A percentile compares a stretch with the other conserved stretches of the same genome.
Conservation (phyloP, 192 early-diverging fungal genomes). For the Umbelopsis ramanniana region DNA sequence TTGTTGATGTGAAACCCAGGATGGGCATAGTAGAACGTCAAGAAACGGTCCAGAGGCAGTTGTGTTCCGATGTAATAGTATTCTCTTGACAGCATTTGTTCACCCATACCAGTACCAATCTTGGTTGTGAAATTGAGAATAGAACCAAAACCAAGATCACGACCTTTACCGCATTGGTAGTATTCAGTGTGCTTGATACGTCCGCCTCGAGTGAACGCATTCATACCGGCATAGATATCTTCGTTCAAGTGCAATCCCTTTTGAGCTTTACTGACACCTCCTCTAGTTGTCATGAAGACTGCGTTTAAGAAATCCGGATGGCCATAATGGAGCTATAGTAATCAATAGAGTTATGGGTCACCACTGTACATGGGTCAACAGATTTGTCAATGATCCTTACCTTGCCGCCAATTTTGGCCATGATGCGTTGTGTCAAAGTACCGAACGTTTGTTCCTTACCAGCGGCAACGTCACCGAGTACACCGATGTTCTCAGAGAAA, state of each 20-base stretch:
- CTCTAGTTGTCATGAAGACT: constrained; percentile 86
- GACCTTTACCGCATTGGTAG: constrained; percentile 90
- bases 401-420: constrained; percentile 82
- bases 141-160: constrained; percentile 87
- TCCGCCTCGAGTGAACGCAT: constrained; percentile 82
- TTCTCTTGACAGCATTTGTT: constrained; percentile 93
- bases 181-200: constrained; percentile 91
- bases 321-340: constrained; percentile 71
- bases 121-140: constrained; percentile 91
- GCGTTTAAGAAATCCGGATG: constrained; percentile 92
- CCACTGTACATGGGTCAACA: no score
- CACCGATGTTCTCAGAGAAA: constrained; percentile 83
- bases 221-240: constrained; percentile 94
- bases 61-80: constrained; percentile 89
- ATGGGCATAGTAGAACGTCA: constrained; percentile 90
- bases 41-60: constrained; percentile 81
- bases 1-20: constrained; percentile 92
- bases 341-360: neutral
- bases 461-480: constrained; percentile 87
- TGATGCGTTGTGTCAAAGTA: constrained; percentile 83
- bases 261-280: constrained; percentile 87
- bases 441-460: constrained; percentile 90
- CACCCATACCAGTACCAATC: constrained; percentile 91
- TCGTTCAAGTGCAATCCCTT: constrained; percentile 91
- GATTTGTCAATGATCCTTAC: neutral